phyloP scores from a whole-genome alignment of 495 filamentous ascomycete genomes.

The Neurospora tetraspora region DNA sequence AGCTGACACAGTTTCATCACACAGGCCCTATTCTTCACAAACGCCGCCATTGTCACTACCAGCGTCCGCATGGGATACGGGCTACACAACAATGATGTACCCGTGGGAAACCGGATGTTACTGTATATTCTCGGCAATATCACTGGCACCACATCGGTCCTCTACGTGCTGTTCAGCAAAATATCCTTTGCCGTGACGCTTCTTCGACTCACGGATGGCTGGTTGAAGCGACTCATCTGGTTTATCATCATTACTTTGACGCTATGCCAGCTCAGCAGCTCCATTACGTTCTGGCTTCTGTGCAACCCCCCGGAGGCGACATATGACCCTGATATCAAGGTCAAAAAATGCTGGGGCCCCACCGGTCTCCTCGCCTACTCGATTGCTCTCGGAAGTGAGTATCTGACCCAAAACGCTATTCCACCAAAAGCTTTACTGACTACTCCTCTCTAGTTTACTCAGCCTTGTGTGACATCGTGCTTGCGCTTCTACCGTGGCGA shows the following conservation, averaged over 20 bases:
- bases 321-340: background rate
- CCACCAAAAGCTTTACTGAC: background rate
- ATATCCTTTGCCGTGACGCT: constrained; percentile 19
- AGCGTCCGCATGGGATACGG: constrained; percentile 13
- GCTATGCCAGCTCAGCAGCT: background rate
- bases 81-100: constrained; percentile 1
- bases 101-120: constrained; percentile 3
- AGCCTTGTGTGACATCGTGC: constrained; percentile 15
- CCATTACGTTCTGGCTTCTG: background rate
- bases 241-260: constrained; percentile 14
- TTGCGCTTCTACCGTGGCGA: constrained; percentile 17
- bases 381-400: background rate
- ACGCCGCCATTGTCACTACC: background rate
- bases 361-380: background rate
- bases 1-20: background rate
- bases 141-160: constrained; percentile 13
- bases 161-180: constrained; percentile 13
- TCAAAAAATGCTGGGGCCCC: background rate
- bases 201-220: constrained; percentile 9
- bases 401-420: background rate
- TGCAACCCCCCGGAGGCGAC: background rate
- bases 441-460: constrained; percentile 12
- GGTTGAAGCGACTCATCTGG: constrained; percentile 11
- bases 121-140: constrained; percentile 13
- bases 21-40: constrained; percentile 10